phyloP scores from a whole-genome alignment of 2,329 filamentous ascomycete genomes.

The Xylariales sp. region DNA sequence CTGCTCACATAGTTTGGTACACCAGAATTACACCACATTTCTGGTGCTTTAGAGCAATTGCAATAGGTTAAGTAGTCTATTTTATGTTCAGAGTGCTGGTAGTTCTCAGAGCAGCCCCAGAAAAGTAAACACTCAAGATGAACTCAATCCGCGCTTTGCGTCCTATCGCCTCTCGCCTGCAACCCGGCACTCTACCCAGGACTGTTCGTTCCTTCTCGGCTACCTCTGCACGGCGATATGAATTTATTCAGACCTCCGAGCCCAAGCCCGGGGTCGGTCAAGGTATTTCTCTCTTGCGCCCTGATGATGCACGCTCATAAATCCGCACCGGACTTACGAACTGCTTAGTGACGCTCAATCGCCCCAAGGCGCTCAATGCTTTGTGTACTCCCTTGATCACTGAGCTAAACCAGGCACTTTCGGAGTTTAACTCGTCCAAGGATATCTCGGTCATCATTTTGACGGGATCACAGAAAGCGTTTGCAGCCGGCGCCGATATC shows the following conservation, averaged over 20 bases:
- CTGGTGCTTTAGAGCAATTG: no score
- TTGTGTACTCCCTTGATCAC: constrained; percentile 85
- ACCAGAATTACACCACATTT: no score
- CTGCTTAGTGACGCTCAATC: constrained; percentile 76
- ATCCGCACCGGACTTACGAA: constrained; percentile 9
- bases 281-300: constrained; percentile 49
- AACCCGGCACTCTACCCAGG: constrained; percentile 52
- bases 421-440: constrained; percentile 64
- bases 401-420: constrained; percentile 80
- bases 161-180: constrained; percentile 57
- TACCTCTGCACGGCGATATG: constrained; percentile 51
- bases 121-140: no score
- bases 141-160: constrained; percentile 54
- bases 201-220: constrained; percentile 50
- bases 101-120: no score
- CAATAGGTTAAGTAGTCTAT: no score
- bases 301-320: no score
- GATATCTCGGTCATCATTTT: constrained; percentile 74
- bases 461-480: constrained; percentile 85
- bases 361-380: constrained; percentile 93
- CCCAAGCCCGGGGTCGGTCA: constrained; percentile 88
- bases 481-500: constrained; percentile 95
- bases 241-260: constrained; percentile 76
- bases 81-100: no score
- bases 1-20: no score